Base-by-base conservation (phyloP, 306 rosid genomes). In the Malus sieversii region DNA sequence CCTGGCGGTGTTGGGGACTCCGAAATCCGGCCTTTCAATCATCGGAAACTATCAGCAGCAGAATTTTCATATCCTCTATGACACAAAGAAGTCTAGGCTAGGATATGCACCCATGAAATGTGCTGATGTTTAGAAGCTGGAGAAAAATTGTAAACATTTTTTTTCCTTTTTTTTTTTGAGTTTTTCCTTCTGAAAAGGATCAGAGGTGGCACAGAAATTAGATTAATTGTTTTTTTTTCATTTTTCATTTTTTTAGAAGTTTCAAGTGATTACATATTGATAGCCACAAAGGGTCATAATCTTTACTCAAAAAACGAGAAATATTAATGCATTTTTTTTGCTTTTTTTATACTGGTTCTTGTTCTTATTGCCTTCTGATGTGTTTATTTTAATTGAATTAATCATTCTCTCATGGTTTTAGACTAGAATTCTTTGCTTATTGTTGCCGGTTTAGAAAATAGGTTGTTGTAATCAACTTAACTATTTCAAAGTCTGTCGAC, bases 1-100 rank as follows among this genome's bases (percentile, higher is more conserved):
- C 78, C 83, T 95, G 86, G 99, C 97, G 19, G 82, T 95, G 59
- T 46, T 92, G 78, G 97, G 95, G 8, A 90, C 97, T 82, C 88
- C 92, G 15, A 74, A 73, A 25, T 86, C 90, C 52, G 89, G 87
- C 18, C 90, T 95, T 71, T 92, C 97, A 9, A 95, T 95, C 20
- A 92, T 95, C 74, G 97, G 99, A 16, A 95, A 95, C 79, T 95
- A 95, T 73, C 99, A 95, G 90, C 99, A 95, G 82, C 99, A 95
- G 85, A 95, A 95, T 85, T 95, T 95, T 53, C 97, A 92, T 44
- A 84, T 95, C 73, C 75, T 90, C 7, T 95, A 92, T 80, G 99
- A 95, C 53, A 85, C 87, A 77, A 87, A 92, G 84, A 95, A 89
- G 60, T 92, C 97, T 9, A 90, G 97, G 83, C 84, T 95, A 23